Conservation (phyloP, 1,139 yeast species). For the Kodamaea ohmeri region DNA sequence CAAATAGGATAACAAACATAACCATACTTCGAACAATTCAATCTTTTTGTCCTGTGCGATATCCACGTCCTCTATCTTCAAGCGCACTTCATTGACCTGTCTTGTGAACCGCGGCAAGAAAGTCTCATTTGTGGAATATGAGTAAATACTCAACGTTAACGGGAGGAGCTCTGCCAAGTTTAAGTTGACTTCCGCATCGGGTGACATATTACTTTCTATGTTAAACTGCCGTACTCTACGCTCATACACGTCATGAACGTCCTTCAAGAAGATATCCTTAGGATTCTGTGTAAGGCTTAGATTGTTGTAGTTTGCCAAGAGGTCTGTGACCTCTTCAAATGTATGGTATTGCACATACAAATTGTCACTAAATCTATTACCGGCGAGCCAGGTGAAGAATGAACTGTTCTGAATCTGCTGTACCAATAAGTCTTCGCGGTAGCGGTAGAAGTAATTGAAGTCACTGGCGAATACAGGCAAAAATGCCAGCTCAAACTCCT, state of each 20-base stretch:
- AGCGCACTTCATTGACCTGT: conserved; percentile 15
- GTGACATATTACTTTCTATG: conserved; percentile 1
- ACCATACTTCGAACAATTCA: conserved; percentile 34
- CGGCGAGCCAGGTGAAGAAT: conserved; percentile 42
- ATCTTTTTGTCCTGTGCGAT: conserved; percentile 19
- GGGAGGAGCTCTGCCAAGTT: conserved; percentile 27
- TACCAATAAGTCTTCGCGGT: conserved; percentile 31
- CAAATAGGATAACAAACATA: conserved; percentile 37
- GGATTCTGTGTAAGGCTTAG: conserved; percentile 13
- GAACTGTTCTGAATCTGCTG: conserved; percentile 31
- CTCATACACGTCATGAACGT: conserved; percentile 20
- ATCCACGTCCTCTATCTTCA: conserved; percentile 19
- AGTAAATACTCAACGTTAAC: conserved; percentile 21
- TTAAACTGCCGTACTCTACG: conserved; percentile 13
- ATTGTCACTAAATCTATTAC: conserved; percentile 27
- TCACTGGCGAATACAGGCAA: conserved; percentile 29
- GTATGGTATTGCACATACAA: conserved; percentile 26
- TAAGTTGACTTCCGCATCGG: conserved; percentile 14
- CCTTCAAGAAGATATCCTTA: conserved; percentile 22
- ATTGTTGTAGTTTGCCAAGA: conserved; percentile 15
- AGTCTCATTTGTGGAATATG: conserved; percentile 22
- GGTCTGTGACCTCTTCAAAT: conserved; percentile 19
- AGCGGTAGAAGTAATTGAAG: conserved; percentile 30
- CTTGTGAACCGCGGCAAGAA: conserved; percentile 22
- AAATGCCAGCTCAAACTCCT: conserved; percentile 21